Base-by-base conservation (phyloP, 768 basidiomycete genomes). In the Rhodosporidiobolus sp. region DNA sequence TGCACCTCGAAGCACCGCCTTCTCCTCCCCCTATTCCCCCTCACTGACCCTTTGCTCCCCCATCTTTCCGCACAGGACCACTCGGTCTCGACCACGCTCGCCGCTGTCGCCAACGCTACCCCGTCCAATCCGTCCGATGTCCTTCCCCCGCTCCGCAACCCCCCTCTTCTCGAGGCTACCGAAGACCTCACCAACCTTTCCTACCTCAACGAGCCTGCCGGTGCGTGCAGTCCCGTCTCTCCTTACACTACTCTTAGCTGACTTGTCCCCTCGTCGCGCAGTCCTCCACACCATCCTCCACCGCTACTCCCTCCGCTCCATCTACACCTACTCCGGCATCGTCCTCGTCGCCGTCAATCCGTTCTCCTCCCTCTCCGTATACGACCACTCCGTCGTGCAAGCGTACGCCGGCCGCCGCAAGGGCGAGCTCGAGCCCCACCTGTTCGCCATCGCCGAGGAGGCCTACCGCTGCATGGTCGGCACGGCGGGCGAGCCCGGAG, bases 401-500 rank as follows among this genome's bases (percentile, higher is more conserved):
- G 93, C 94, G 22, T 99, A 99, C 81, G 90, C 89, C 73, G 94
- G 92, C 65, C 84, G 92, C 63, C 87, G 87, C 79, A 89, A 94
- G 81, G 95, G 95, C 52, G 96, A 98, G 71, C 85, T 98, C 48
- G 96, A 98, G 79, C 96, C 96, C 4, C 96, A 99, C 84, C 81
- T 99, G 74, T 99, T 98, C 82, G 96, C 96, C 30, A 99, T 99
- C 77, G 96, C 96, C 17, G 96, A 99, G 82, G 96, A 98, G 84
- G 96, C 96, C 72, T 92, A 98, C 81, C 94, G 94, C 20, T 91
- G 92, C 66, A 98, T 98, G 96, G 87, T 91, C 73, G 89, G 89
- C 80, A 89, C 97, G 78, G 30, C 80, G 77, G 69, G 75, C 20
- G 75, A 76, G 35, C 69, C 63, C 0, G 75, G 72, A 1, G 87